Base-by-base conservation (phyloP, 176 grass and related monocot species). In the Rhynchospora pubera region DNA sequence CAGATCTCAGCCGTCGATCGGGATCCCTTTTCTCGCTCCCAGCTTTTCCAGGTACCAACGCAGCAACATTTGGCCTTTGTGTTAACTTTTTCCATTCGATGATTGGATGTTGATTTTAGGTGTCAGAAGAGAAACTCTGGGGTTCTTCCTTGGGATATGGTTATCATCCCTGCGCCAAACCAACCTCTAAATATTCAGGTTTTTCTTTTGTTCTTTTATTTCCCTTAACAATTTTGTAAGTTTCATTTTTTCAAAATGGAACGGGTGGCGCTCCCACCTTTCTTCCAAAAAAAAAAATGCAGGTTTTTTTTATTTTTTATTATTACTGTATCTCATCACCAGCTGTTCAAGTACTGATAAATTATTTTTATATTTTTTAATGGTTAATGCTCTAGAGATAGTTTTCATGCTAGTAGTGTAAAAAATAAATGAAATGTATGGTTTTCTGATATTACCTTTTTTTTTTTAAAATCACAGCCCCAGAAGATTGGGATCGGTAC, bases 131-230 rank as follows among this genome's bases (percentile, higher is more conserved):
- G 28, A 75, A 85, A 57, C 73, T 94, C 2, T 98, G 95, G 92
- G 75, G 67, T 79, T 94, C 95, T 89, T 76, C 83, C 51, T 78
- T 80, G 84, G 82, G 79, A 46, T 88, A 98, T 57, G 85, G 89
- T 82, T 98, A 93, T 80, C 79, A 85, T 86, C 62, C 85, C 67
- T 98, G 95, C 85, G 84, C 91, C 64, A 88, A 59, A 66, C 85
- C 92, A 72, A 97, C 90, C 82, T 84, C 82, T 78, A 94, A 75
- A 90, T 94, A 94, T 87, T 80, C 78, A 80, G 92, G 95, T 97
- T 82, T 32, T 50, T n/a, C n/a, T n/a, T n/a, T n/a, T n/a, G n/a
- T n/a, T n/a, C n/a, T n/a, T n/a, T n/a, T n/a, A n/a, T n/a, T n/a
- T n/a, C n/a, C n/a, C n/a, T n/a, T n/a, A n/a, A n/a, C n/a, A n/a